Conservation (phyloP, 148 eudicot genomes). For the Chenopodium quinoa region DNA sequence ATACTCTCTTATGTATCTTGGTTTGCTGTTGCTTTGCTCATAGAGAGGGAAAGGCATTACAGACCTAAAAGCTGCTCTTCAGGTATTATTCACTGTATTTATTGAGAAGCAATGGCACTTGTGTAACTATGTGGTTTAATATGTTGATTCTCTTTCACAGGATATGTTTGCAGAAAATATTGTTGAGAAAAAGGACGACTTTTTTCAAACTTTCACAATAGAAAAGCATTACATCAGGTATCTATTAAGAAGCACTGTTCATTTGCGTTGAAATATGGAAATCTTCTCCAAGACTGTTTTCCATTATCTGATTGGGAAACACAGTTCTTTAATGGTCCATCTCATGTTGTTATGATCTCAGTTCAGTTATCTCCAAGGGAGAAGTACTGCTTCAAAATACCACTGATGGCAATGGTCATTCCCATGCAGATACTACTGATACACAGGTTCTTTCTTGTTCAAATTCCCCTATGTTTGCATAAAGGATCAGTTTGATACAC, state of each 20-base stretch:
- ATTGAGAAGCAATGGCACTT: background rate
- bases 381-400: slow-evolving; percentile 38
- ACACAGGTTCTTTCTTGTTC: slow-evolving; percentile 41
- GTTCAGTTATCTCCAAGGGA: slow-evolving; percentile 58
- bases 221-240: slow-evolving; percentile 67
- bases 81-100: slow-evolving; percentile 42
- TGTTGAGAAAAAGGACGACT: slow-evolving; percentile 75
- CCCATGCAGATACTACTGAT: slow-evolving; percentile 30
- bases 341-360: slow-evolving; percentile 24
- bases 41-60: slow-evolving; percentile 95
- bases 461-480: background rate
- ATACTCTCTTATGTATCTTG: slow-evolving; percentile 7
- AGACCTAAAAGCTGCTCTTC: slow-evolving; percentile 73
- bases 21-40: slow-evolving; percentile 16
- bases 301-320: background rate
- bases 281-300: background rate
- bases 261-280: slow-evolving; percentile 2
- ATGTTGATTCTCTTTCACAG: slow-evolving; percentile 42
- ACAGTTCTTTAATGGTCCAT: background rate
- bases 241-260: background rate
- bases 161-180: slow-evolving; percentile 85
- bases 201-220: slow-evolving; percentile 59
- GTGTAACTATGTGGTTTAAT: slow-evolving; percentile 6
- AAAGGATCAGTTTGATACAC: background rate
- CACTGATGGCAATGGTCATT: slow-evolving; percentile 30